These are phyloP conservation scores for Cenchrus fungigraminus DNA, from an alignment of 176 grass and related monocot species.

Conservation along the genomic window DNA sequence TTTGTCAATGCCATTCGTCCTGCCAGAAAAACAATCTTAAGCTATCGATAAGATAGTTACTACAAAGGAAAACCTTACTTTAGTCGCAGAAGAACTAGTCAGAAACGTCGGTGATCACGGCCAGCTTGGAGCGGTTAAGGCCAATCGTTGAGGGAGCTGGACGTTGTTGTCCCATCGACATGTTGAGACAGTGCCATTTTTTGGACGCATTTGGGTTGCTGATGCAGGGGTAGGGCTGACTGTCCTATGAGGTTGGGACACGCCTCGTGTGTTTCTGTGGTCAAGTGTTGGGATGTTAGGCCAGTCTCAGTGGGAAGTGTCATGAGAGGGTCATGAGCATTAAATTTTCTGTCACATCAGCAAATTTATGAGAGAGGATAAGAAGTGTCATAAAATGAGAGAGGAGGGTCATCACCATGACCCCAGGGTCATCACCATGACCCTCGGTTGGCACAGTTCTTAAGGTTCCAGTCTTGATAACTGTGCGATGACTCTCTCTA, in stretches of 20 bases:
- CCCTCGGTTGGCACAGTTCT: too few species aligned
- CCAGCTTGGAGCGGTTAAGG: slow-evolving; percentile 11
- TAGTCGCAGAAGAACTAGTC: background rate
- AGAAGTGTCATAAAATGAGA: too few species aligned
- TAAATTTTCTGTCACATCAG: too few species aligned
- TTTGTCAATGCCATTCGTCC: background rate
- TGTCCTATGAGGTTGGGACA: background rate
- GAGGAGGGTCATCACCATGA: too few species aligned
- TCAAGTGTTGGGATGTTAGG: background rate
- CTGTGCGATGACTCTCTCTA: background rate
- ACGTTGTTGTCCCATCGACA: slow-evolving; percentile 24
- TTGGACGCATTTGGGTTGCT: slow-evolving; percentile 26
- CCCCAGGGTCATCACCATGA: too few species aligned
- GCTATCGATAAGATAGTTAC: background rate
- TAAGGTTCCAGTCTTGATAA: too few species aligned
- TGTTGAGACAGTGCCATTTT: slow-evolving; percentile 17
- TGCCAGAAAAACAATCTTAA: background rate
- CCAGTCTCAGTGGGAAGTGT: too few species aligned
- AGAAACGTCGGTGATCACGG: background rate
- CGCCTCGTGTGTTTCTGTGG: slow-evolving; percentile 15
- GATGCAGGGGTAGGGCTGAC: background rate
- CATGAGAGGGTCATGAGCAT: too few species aligned
- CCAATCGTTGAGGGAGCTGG: slow-evolving; percentile 39
- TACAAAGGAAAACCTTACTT: background rate
- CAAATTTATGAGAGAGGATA: too few species aligned